A percentile compares a stretch with the other conserved stretches of the same genome.
phyloP scores from a whole-genome alignment of 2,329 filamentous ascomycete genomes.

The Bipolaris bicolor region DNA sequence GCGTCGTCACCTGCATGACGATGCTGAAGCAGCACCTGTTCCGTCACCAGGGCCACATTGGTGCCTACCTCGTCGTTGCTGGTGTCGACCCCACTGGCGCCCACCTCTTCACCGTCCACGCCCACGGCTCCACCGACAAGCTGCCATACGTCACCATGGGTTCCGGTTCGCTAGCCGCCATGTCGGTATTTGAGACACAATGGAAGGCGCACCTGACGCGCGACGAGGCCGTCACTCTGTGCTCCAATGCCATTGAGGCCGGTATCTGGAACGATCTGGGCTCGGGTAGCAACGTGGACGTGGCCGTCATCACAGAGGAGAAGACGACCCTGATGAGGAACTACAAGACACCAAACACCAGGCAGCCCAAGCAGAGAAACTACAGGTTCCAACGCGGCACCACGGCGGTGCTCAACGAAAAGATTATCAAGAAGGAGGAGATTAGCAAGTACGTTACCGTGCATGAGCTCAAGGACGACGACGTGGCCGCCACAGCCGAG shows the following conservation, averaged over 20 bases:
- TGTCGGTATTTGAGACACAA: constrained; percentile 96
- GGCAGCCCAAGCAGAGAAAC: constrained; percentile 88
- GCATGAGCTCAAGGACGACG: constrained; percentile 77
- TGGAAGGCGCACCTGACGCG: constrained; percentile 82
- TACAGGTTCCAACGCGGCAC: constrained; percentile 91
- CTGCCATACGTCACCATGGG: constrained; percentile 99
- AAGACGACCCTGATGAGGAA: constrained; percentile 94
- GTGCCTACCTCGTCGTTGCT: constrained; percentile 95
- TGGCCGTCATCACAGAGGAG: constrained; percentile 91
- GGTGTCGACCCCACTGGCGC: constrained; percentile 95
- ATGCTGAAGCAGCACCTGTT: constrained; percentile 99
- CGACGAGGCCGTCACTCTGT: constrained; percentile 82
- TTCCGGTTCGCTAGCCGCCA: constrained; percentile 91
- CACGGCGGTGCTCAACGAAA: constrained; percentile 95
- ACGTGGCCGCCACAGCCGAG: constrained; percentile 65
- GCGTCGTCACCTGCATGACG: constrained; percentile 99
- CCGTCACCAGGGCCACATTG: constrained; percentile 96
- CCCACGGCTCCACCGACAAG: constrained; percentile 97
- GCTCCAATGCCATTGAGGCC: constrained; percentile 85
- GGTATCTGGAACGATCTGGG: constrained; percentile 99
- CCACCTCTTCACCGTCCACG: constrained; percentile 97
- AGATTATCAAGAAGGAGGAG: constrained; percentile 92
- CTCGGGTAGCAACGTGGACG: constrained; percentile 95
- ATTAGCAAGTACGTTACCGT: constrained; percentile 93
- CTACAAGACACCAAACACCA: constrained; percentile 90